phyloP scores from a whole-genome alignment of 2,329 filamentous ascomycete genomes.

The Chrysoporthe puriensis region DNA sequence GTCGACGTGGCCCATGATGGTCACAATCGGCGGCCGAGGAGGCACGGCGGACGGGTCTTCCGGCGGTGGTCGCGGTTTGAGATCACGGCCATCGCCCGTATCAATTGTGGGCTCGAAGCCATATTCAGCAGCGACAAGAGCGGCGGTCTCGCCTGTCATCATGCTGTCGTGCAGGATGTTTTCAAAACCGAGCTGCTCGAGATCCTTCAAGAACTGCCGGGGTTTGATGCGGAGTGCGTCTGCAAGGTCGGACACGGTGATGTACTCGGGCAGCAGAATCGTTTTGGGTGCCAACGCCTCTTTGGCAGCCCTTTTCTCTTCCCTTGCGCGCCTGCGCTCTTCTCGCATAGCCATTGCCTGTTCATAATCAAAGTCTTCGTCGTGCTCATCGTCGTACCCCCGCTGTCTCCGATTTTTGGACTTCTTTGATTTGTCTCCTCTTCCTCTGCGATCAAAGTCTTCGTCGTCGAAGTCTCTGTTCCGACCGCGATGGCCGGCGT shows the following conservation, averaged over 20 bases:
- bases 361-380: constrained; percentile 45
- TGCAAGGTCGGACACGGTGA: constrained; percentile 84
- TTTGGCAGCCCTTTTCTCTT: constrained; percentile 46
- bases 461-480: constrained; percentile 1
- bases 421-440: constrained; percentile 18
- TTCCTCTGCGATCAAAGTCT: constrained; percentile 1
- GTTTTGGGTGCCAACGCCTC: constrained; percentile 51
- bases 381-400: constrained; percentile 42
- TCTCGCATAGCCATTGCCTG: constrained; percentile 43
- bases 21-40: constrained; percentile 85
- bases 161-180: constrained; percentile 81
- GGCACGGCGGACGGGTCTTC: constrained; percentile 72
- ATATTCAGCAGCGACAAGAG: constrained; percentile 88
- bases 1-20: constrained; percentile 99
- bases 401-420: constrained; percentile 14
- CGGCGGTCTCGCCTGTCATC: constrained; percentile 87
- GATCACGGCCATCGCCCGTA: constrained; percentile 66
- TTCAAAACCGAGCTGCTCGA: constrained; percentile 88
- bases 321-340: constrained; percentile 45
- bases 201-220: constrained; percentile 71
- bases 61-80: constrained; percentile 69
- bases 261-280: constrained; percentile 86
- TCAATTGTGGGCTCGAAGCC: constrained; percentile 86
- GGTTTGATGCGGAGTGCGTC: constrained; percentile 72
- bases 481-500: constrained; percentile 24